These are phyloP conservation scores for Phytophthora citricola DNA, from an alignment of 352 stramenopile genomes.

Conservation along the genomic window DNA sequence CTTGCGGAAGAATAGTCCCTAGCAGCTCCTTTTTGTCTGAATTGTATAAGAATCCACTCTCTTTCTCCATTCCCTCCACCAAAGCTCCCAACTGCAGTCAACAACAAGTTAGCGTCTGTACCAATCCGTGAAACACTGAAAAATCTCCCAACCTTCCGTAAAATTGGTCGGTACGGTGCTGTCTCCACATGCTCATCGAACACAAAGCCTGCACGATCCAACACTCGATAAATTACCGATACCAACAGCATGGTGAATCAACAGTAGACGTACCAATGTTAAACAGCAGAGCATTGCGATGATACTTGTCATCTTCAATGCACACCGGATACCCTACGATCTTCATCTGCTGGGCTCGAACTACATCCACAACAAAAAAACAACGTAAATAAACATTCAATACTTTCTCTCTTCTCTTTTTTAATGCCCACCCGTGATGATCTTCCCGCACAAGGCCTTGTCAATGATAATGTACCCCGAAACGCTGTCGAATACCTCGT, in stretches of 20 bases:
- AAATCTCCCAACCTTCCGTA: constrained; percentile 61
- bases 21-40: constrained; percentile 68
- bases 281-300: constrained; percentile 89
- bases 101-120: neutral
- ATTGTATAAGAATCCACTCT: constrained; percentile 87
- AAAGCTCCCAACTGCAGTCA: constrained; percentile 60
- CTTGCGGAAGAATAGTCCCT: constrained; percentile 71
- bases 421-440: constrained; percentile 65
- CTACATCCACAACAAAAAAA: constrained; percentile 25
- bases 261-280: constrained; percentile 64
- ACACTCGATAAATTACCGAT: neutral
- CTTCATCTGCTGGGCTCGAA: constrained; percentile 81
- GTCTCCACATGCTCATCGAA: constrained; percentile 81
- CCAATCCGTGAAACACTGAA: neutral
- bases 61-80: constrained; percentile 89
- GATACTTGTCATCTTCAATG: constrained; percentile 92
- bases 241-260: neutral
- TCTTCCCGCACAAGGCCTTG: constrained; percentile 88
- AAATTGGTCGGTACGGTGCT: constrained; percentile 80
- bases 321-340: constrained; percentile 89
- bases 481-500: constrained; percentile 86
- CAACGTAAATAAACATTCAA: constrained; percentile 11
- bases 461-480: constrained; percentile 92
- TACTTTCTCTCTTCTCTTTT: neutral
- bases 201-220: constrained; percentile 64